Evolutionary conservation across 202 grass and related monocot genomes (phyloP), one percentile per base, ranked within the genome.

Genomic region (Brachypodium distachyon): DNA sequence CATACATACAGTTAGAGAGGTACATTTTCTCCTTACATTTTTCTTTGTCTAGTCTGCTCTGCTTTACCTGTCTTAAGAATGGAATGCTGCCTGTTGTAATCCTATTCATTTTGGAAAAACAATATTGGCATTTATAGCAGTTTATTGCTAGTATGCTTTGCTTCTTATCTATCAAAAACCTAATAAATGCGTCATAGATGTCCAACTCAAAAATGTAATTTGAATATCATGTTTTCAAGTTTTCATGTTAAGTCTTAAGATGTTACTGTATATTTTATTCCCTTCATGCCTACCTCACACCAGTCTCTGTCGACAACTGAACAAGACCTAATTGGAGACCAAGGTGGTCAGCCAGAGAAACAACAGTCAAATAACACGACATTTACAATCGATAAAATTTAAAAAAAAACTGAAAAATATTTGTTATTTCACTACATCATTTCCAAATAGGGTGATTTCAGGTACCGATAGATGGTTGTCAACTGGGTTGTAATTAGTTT

Each of bases 1-100:
- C 71, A 27, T 86, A 19, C 87, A 72, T 51, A 78, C 82, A 61
- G 75, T 94, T 75, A 77, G 43, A 69, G 65, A 90, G 95, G 88
- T 93, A 66, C 7, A 14, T 1, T 79, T 31, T 21, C 32, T 81
- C 4, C 4, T 77, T 67, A 65, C 41, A 27, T 29, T 67, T 79
- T 67, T 40, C 2, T 40, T 86, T 37, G 17, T 52, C n/a, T 61
- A 84, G 39, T 59, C 67, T 18, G 53, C 71, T 56, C 78, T 52
- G 47, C 11, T 6, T 63, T 76, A 37, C 59, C 40, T 57, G 19
- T 63, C 14, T 10, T 18, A 34, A 58, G 41, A 39, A 78, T 61
- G 42, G 63, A 57, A 58, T 34, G 9, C 40, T 44, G 17, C 5
- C 31, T 81, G 27, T 66, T 67, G 19, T 52, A 50, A 73, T 43